Evolutionary conservation across 139 green algal genomes (phyloP).

Genomic region (Zygnema cylindricum): DNA sequence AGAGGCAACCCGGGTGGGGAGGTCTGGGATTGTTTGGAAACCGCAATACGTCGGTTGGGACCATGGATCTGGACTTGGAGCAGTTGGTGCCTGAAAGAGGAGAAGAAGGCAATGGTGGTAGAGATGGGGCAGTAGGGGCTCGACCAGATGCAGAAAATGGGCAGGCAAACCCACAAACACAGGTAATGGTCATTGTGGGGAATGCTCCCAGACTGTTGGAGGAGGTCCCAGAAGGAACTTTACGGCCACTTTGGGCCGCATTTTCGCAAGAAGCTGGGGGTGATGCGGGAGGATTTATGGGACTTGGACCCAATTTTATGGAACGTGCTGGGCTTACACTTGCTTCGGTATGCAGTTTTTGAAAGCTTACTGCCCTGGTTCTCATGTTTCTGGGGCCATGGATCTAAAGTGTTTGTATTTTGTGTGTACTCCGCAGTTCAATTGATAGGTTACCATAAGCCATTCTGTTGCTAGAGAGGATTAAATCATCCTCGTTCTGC

Average conservation of each 20-base stretch:
- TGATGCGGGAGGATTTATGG: not conserved
- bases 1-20: not conserved
- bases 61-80: not conserved
- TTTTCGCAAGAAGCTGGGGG: not conserved
- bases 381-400: no score
- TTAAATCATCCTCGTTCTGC: no score
- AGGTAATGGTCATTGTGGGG: slow-evolving; percentile 50
- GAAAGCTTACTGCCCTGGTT: no score
- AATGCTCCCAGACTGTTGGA: slow-evolving; percentile 34
- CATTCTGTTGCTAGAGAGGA: no score
- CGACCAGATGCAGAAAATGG: slow-evolving; percentile 10
- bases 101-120: not conserved
- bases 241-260: not conserved
- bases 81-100: not conserved
- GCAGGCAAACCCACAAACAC: slow-evolving; percentile 4
- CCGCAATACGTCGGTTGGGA: not conserved
- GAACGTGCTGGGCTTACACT: not conserved
- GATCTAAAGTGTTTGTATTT: no score
- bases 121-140: slow-evolving; percentile 6
- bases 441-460: no score
- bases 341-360: not conserved
- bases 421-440: no score
- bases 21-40: slow-evolving; percentile 26
- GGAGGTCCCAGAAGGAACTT: slow-evolving; percentile 28
- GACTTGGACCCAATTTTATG: not conserved